Evolutionary conservation across 2,329 filamentous ascomycete genomes (phyloP).

Genomic region (Diaporthe citriasiana): DNA sequence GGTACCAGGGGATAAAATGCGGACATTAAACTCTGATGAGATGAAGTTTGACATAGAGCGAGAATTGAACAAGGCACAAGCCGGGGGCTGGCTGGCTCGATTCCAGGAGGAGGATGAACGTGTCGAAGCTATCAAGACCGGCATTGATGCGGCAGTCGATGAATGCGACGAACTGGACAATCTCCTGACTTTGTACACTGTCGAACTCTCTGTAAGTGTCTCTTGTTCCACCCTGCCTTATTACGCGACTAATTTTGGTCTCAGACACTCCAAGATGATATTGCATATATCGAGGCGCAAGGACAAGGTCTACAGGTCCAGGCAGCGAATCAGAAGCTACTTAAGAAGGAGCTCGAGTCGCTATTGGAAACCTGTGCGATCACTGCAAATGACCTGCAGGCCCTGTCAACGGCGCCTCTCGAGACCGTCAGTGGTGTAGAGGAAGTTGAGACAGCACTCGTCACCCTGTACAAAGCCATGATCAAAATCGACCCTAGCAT

Average conservation of each 20-base stretch:
- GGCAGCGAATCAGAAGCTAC: constrained; percentile 94
- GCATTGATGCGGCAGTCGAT: constrained; percentile 90
- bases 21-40: constrained; percentile 81
- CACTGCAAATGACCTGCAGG: constrained; percentile 79
- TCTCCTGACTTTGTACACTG: constrained; percentile 91
- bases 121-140: constrained; percentile 85
- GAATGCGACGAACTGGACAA: constrained; percentile 98
- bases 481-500: constrained; percentile 90
- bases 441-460: constrained; percentile 82
- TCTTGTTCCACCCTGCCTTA: neutral
- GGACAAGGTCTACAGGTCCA: constrained; percentile 97
- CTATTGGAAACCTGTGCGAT: constrained; percentile 94
- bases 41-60: constrained; percentile 87
- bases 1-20: constrained; percentile 82
- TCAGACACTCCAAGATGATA: constrained; percentile 93
- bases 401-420: constrained; percentile 80
- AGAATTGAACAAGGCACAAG: constrained; percentile 91
- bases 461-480: constrained; percentile 92
- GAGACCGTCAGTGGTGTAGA: constrained; percentile 79
- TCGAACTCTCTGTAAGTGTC: constrained; percentile 85
- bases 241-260: constrained; percentile 45
- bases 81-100: constrained; percentile 90
- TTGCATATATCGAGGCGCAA: constrained; percentile 97
- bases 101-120: constrained; percentile 90
- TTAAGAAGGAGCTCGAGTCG: constrained; percentile 89